Evolutionary conservation across 2,329 filamentous ascomycete genomes (phyloP), one percentile per base, ranked within the genome.

Genomic region (Curvularia verruculosa): DNA sequence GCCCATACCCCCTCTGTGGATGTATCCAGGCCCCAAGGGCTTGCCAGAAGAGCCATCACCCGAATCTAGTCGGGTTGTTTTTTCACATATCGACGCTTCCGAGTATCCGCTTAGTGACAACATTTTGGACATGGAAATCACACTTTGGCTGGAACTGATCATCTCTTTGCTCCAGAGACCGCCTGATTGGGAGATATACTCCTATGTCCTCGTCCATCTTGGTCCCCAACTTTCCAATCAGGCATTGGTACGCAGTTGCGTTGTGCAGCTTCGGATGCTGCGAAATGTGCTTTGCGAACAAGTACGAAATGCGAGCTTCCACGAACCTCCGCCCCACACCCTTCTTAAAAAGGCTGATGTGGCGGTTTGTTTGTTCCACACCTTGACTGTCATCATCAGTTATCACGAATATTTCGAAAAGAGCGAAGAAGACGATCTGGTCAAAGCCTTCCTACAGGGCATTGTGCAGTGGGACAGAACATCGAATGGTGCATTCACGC

Each of bases 401-500:
- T 99, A 97, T 70, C 92, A 97, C 73, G 86, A 89, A 51, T 84
- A 92, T 65, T 96, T 96, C 72, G 84, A 87, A 52, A 93, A 93
- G 70, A 84, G 85, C 28, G 92, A 98, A 67, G 89, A 96, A 73
- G 93, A 97, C 68, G 92, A 96, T 39, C 87, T 96, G 34, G 91
- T 96, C 24, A 88, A 88, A 63, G 87, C 91, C 0, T 97, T 99
- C 71, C 87, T 96, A 64, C 85, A 89, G 54, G 94, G 94, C 1
- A 91, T 98, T 56, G 87, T 89, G 10, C 87, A 87, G 1, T 92
- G 89, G 85, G 92, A 96, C 68, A 86, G 90, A 61, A 96, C 92
- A 52, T 92, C 92, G 19, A 95, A 70, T 90, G 88, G 60, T 99
- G 95, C 76, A 96, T 99, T 51, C 94, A 99, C 74, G 94, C 94